Conservation (phyloP, 1,284 basidiomycete genomes). For the Ganoderma resinaceum region DNA sequence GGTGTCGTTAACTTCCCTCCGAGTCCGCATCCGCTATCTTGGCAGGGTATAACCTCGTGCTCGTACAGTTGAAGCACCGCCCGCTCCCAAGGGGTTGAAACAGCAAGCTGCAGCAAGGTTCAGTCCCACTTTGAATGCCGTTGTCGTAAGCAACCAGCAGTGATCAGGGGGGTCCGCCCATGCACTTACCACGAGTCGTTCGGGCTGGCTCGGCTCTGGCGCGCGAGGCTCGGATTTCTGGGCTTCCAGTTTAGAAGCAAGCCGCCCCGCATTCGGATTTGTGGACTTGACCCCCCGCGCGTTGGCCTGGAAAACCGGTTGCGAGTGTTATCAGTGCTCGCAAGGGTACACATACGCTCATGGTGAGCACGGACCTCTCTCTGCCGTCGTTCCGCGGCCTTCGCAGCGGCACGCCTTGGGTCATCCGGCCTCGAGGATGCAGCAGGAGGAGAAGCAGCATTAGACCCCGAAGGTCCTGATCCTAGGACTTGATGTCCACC, state of each 20-base stretch:
- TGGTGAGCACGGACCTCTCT: constrained; percentile 58
- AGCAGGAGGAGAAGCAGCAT: background rate
- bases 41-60: constrained; percentile 15
- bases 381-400: constrained; percentile 72
- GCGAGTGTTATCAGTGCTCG: constrained; percentile 19
- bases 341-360: constrained; percentile 17
- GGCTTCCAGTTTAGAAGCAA: constrained; percentile 61
- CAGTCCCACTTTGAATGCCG: constrained; percentile 38
- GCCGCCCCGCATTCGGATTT: constrained; percentile 71
- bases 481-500: constrained; percentile 64
- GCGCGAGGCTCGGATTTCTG: constrained; percentile 55
- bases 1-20: constrained; percentile 18
- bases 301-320: constrained; percentile 47
- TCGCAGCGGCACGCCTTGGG: constrained; percentile 68
- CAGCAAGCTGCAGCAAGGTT: constrained; percentile 27
- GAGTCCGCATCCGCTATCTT: constrained; percentile 1
- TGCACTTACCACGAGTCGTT: constrained; percentile 66
- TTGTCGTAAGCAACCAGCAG: constrained; percentile 24
- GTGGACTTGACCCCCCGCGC: constrained; percentile 61
- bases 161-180: constrained; percentile 29
- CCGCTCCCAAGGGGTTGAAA: background rate
- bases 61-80: constrained; percentile 19
- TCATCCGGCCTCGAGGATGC: constrained; percentile 46
- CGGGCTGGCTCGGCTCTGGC: constrained; percentile 59
- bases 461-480: constrained; percentile 7